phyloP scores from a whole-genome alignment of 169 alveolate genomes.

The Toxoplasma gondii region DNA sequence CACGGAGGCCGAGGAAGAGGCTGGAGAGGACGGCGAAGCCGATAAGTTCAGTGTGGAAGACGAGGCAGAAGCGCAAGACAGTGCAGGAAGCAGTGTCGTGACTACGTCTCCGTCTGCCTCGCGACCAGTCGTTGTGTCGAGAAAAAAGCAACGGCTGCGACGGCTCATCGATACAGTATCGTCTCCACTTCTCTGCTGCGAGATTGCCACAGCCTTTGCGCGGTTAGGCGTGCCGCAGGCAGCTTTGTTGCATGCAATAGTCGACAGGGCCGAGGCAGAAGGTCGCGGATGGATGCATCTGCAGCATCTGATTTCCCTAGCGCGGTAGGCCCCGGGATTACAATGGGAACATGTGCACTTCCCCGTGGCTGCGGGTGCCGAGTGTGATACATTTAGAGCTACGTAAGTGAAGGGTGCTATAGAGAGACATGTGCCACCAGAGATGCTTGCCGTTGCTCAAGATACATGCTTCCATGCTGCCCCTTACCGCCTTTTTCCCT shows the following conservation, averaged over 20 bases:
- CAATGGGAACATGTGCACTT: neutral
- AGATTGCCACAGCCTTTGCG: conserved; percentile 14
- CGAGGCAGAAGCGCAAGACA: neutral
- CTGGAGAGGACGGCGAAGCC: neutral
- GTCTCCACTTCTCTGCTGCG: conserved; percentile 40
- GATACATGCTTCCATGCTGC: too few relatives aligned
- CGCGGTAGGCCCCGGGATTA: neutral
- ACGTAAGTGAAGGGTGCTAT: neutral
- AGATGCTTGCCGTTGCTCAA: too few relatives aligned
- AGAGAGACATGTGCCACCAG: too few relatives aligned
- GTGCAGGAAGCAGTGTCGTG: neutral
- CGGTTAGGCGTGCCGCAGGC: conserved; percentile 16
- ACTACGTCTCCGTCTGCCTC: neutral
- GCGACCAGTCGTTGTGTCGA: neutral
- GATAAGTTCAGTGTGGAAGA: neutral
- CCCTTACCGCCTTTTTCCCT: too few relatives aligned
- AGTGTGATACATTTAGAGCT: neutral
- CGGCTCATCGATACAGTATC: conserved; percentile 22
- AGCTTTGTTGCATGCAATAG: conserved; percentile 28
- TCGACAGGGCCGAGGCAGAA: conserved; percentile 5
- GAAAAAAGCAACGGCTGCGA: neutral
- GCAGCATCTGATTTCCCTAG: conserved; percentile 23
- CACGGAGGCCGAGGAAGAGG: neutral
- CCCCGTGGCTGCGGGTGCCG: neutral
- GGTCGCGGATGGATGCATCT: conserved; percentile 29